Conservation (phyloP, 75 land plant species). For the Cryptomeria japonica region DNA sequence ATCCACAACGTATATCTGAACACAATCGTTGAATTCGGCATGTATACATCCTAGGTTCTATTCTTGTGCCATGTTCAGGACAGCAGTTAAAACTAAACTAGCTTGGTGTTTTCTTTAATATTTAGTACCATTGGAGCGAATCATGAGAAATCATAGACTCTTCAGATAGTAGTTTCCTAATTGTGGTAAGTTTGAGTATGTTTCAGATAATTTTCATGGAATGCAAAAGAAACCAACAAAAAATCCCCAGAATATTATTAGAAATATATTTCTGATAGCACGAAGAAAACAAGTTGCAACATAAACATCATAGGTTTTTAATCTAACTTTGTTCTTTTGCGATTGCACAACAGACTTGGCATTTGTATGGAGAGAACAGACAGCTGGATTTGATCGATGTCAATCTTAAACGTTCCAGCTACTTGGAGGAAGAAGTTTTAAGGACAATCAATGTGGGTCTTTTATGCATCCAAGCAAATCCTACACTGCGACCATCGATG, state of each 20-base stretch:
- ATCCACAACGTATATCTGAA: not conserved
- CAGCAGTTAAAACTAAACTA: not conserved
- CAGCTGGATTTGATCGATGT: slow-evolving; percentile 31
- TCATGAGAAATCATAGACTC: not conserved
- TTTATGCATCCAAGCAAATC: slow-evolving; percentile 21
- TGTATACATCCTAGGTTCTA: not conserved
- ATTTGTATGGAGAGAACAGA: slow-evolving; percentile 25
- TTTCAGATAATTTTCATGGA: not conserved
- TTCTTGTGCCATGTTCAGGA: not conserved
- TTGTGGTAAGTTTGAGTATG: not conserved
- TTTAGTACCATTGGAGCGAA: not conserved
- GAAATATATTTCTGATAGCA: not conserved
- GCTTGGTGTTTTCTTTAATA: not conserved
- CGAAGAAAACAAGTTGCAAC: not conserved
- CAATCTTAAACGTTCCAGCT: slow-evolving; percentile 4
- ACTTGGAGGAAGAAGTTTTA: slow-evolving; percentile 27
- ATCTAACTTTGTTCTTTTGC: not conserved
- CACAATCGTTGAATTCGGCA: not conserved
- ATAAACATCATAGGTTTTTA: not conserved
- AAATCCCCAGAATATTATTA: not conserved
- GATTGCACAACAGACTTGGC: slow-evolving; percentile 22
- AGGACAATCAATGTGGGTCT: slow-evolving; percentile 19
- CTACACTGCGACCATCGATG: slow-evolving; percentile 23
- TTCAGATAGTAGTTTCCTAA: not conserved
- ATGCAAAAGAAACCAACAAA: not conserved